These are phyloP conservation scores for Exserohilum rostratum DNA, from an alignment of 2,329 filamentous ascomycete species.

Conservation along the genomic window DNA sequence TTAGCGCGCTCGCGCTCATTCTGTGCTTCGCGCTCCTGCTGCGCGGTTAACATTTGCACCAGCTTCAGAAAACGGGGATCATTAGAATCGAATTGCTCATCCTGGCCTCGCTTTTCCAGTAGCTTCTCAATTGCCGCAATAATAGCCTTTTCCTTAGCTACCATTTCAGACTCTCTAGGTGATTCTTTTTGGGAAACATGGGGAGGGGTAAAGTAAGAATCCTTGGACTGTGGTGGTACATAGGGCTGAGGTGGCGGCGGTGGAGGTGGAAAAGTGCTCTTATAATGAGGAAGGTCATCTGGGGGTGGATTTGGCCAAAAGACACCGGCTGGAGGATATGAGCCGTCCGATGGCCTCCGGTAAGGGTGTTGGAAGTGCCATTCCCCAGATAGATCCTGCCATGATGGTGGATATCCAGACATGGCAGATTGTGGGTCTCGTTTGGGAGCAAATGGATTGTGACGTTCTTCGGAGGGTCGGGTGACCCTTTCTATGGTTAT, in stretches of 20 bases:
- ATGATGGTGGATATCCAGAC: neutral
- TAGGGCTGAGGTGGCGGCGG: neutral
- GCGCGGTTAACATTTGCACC: conserved; percentile 7
- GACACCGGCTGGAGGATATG: neutral
- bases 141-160: neutral
- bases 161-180: neutral
- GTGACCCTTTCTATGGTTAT: neutral
- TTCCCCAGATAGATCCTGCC: neutral
- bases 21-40: conserved; percentile 11
- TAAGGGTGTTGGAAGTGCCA: neutral
- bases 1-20: conserved; percentile 7
- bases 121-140: neutral
- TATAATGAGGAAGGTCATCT: neutral
- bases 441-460: neutral
- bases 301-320: neutral
- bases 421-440: no score
- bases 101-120: neutral
- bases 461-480: neutral
- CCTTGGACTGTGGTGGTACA: neutral
- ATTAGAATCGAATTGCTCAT: neutral
- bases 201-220: neutral
- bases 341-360: neutral
- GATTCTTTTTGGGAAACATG: neutral
- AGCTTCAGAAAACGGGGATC: conserved; percentile 13
- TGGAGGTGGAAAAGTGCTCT: neutral